Evolutionary conservation across 768 basidiomycete genomes (phyloP).

Genomic region (Suillus fuscotomentosus): DNA sequence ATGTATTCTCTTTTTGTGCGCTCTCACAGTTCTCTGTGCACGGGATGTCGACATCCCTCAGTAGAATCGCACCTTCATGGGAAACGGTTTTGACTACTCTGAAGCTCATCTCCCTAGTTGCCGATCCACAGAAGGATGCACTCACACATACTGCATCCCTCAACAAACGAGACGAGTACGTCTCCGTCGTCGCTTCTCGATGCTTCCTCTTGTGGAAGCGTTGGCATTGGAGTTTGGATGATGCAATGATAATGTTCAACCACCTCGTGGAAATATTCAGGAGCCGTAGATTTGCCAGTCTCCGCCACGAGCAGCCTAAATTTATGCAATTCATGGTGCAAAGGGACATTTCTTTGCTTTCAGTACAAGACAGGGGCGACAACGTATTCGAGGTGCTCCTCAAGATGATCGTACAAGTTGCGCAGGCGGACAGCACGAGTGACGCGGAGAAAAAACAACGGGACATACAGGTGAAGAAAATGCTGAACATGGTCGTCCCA

Average conservation of each 20-base stretch:
- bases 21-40: constrained; percentile 75
- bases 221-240: constrained; percentile 77
- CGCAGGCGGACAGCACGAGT: constrained; percentile 30
- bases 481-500: constrained; percentile 71
- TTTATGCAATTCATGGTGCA: constrained; percentile 71
- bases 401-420: constrained; percentile 74
- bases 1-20: constrained; percentile 65
- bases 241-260: constrained; percentile 57
- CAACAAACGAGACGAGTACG: constrained; percentile 65
- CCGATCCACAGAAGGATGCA: constrained; percentile 44
- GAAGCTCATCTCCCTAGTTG: constrained; percentile 54
- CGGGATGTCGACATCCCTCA: constrained; percentile 41
- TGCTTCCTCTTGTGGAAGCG: constrained; percentile 69
- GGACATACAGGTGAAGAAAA: constrained; percentile 54
- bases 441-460: constrained; percentile 32
- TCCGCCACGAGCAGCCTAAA: constrained; percentile 57
- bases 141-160: constrained; percentile 36
- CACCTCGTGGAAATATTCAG: constrained; percentile 72
- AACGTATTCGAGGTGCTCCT: constrained; percentile 79
- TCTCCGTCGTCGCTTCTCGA: constrained; percentile 65
- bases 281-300: constrained; percentile 71
- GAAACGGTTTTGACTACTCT: constrained; percentile 57
- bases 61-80: constrained; percentile 62
- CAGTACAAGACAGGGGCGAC: constrained; percentile 51
- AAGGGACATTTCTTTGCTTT: constrained; percentile 52